Conservation (phyloP, 2,329 filamentous ascomycete genomes). For the Herpomyces periplanetae region DNA sequence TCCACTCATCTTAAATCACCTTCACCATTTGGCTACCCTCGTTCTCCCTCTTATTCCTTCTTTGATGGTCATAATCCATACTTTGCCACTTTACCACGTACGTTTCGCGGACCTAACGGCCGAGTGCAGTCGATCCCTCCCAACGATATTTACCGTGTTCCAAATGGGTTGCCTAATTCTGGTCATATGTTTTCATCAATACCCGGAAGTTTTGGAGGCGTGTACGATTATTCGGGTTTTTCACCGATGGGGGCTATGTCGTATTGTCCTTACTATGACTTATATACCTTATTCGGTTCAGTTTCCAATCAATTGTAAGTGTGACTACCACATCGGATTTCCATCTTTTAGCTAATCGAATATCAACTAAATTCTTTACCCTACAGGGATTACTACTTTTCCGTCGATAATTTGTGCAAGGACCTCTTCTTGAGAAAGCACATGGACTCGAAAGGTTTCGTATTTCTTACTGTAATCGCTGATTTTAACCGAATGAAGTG, state of each 20-base stretch:
- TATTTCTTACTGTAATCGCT: slow-evolving; percentile 34
- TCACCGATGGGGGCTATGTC: slow-evolving; percentile 17
- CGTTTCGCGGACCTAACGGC: slow-evolving; percentile 12
- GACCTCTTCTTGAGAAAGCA: slow-evolving; percentile 52
- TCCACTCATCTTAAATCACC: slow-evolving; percentile 8
- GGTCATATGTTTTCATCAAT: slow-evolving; percentile 5
- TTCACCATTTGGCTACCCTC: slow-evolving; percentile 8
- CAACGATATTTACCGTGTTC: slow-evolving; percentile 12
- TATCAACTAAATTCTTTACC: too few relatives aligned
- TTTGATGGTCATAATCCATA: slow-evolving; percentile 7
- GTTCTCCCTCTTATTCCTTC: slow-evolving; percentile 7
- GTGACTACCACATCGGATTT: not conserved
- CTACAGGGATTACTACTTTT: slow-evolving; percentile 73
- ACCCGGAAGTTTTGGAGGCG: slow-evolving; percentile 5
- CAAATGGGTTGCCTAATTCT: slow-evolving; percentile 3
- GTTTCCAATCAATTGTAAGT: slow-evolving; percentile 18
- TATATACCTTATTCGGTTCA: slow-evolving; percentile 15
- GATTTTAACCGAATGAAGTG: slow-evolving; percentile 51
- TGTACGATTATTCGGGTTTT: slow-evolving; percentile 17
- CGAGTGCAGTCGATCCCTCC: slow-evolving; percentile 21
- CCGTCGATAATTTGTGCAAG: slow-evolving; percentile 71
- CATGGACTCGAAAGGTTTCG: slow-evolving; percentile 86
- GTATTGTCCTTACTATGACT: slow-evolving; percentile 17
- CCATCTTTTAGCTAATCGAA: slow-evolving; percentile 6
- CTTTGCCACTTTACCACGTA: slow-evolving; percentile 7